Percentiles rank a stretch among this genome's conserved stretches.
phyloP scores from a whole-genome alignment of 129 eudicot species.

The Saussurea involucrata region DNA sequence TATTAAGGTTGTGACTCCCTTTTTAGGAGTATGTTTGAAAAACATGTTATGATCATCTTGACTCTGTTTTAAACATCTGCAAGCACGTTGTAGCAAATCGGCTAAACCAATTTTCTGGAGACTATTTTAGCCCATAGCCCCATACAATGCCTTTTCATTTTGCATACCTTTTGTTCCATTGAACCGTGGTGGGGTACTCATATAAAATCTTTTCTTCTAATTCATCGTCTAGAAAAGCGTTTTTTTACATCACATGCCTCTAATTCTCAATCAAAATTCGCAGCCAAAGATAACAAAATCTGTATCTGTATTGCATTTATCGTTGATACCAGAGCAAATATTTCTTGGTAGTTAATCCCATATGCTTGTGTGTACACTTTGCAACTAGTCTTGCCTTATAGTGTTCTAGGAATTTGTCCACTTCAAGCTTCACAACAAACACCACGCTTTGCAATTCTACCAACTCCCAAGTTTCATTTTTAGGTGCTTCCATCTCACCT shows the following conservation, averaged over 20 bases:
- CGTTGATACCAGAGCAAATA: neutral
- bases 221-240: neutral
- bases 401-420: neutral
- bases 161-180: neutral
- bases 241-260: neutral
- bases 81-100: neutral
- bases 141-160: conserved; percentile 9
- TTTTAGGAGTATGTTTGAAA: neutral
- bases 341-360: conserved; percentile 1
- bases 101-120: conserved; percentile 11
- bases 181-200: neutral
- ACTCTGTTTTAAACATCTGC: neutral
- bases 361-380: conserved; percentile 6
- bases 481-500: neutral
- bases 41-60: neutral
- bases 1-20: neutral
- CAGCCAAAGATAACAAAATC: conserved; percentile 1
- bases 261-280: neutral
- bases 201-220: conserved; percentile 5
- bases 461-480: conserved; percentile 7
- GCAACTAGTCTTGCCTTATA: neutral
- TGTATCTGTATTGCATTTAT: neutral
- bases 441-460: neutral
- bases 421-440: neutral
- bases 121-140: conserved; percentile 12